phyloP scores from a whole-genome alignment of 495 filamentous ascomycete species.

The Hypoxylon subgilvum region DNA sequence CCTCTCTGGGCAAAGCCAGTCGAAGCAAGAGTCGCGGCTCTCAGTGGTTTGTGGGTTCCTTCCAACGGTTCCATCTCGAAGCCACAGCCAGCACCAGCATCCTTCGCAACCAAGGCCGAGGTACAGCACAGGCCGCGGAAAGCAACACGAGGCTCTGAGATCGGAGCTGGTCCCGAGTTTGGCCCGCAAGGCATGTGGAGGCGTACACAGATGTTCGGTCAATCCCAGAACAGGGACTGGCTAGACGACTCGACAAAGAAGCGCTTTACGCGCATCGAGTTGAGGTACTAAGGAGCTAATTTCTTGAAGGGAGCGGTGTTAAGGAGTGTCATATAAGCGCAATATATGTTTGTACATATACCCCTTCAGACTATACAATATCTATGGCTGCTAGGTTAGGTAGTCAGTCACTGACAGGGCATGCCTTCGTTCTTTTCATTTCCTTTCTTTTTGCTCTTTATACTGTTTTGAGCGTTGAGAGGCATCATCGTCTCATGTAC shows the following conservation, averaged over 20 bases:
- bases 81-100: background rate
- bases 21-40: background rate
- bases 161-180: slow-evolving; percentile 11
- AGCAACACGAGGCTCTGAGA: background rate
- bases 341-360: slow-evolving; percentile 22
- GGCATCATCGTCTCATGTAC: no score
- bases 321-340: slow-evolving; percentile 18
- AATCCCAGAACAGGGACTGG: slow-evolving; percentile 31
- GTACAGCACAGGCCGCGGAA: background rate
- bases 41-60: slow-evolving; percentile 11
- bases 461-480: slow-evolving; percentile 4
- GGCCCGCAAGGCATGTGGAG: slow-evolving; percentile 27
- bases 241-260: slow-evolving; percentile 37
- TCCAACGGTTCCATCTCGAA: background rate
- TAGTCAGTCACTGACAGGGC: background rate
- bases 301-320: slow-evolving; percentile 3
- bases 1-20: slow-evolving; percentile 19
- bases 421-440: slow-evolving; percentile 23
- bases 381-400: no score
- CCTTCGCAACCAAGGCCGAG: background rate
- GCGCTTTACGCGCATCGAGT: slow-evolving; percentile 35
- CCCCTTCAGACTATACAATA: slow-evolving; percentile 25
- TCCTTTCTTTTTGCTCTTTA: slow-evolving; percentile 12
- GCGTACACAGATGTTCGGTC: background rate
- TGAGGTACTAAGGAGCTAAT: slow-evolving; percentile 29